phyloP scores from a whole-genome alignment of 2,329 filamentous ascomycete species.

The Colletotrichum spaethianum region DNA sequence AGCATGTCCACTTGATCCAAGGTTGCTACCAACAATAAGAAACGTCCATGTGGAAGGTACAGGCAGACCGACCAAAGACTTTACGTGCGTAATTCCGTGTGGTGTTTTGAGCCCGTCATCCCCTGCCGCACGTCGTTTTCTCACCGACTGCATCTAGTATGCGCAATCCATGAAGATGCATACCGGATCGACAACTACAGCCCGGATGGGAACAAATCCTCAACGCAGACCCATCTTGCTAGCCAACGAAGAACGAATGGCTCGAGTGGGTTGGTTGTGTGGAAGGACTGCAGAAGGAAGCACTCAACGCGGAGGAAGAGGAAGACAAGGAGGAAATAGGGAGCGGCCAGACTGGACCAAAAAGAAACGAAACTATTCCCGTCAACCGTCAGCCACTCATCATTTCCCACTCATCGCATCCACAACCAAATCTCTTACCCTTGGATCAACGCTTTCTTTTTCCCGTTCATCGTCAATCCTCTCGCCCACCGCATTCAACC shows the following conservation, averaged over 20 bases:
- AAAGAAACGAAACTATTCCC: conserved; percentile 28
- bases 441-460: conserved; percentile 20
- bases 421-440: conserved; percentile 25
- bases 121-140: conserved; percentile 24
- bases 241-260: conserved; percentile 1
- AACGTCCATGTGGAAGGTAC: conserved; percentile 1
- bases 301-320: neutral
- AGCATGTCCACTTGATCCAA: neutral
- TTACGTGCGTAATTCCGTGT: conserved; percentile 35
- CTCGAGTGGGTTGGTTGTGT: neutral
- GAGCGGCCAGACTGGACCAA: conserved; percentile 1
- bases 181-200: conserved; percentile 31
- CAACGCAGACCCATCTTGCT: neutral
- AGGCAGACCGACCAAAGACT: neutral
- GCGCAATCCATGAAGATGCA: conserved; percentile 25
- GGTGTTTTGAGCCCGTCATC: conserved; percentile 3
- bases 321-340: neutral
- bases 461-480: conserved; percentile 14
- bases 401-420: conserved; percentile 33
- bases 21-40: neutral
- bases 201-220: conserved; percentile 3
- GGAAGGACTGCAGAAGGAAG: conserved; percentile 20
- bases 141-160: conserved; percentile 34
- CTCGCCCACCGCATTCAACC: conserved; percentile 10
- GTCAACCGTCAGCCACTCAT: conserved; percentile 25